phyloP scores from a whole-genome alignment of 2,329 filamentous ascomycete genomes.

The Trichothecium roseum region DNA sequence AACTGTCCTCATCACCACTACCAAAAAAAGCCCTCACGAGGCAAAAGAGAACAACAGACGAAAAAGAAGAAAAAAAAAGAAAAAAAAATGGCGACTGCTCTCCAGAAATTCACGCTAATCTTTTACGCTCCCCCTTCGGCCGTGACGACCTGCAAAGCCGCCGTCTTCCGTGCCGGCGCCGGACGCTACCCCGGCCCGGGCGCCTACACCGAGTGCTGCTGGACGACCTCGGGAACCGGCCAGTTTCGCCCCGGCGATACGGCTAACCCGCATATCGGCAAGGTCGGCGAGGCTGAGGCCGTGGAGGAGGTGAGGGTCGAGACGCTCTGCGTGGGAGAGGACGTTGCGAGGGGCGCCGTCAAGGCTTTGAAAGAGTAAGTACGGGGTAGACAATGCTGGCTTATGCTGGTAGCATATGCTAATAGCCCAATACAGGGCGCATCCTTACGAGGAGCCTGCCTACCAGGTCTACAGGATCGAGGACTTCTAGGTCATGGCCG shows the following conservation, averaged over 20 bases:
- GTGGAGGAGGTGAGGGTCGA: slow-evolving; percentile 53
- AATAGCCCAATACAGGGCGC: slow-evolving; percentile 21
- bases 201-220: slow-evolving; percentile 47
- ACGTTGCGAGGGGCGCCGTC: slow-evolving; percentile 45
- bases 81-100: not conserved
- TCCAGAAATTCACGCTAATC: slow-evolving; percentile 25
- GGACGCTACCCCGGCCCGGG: slow-evolving; percentile 38
- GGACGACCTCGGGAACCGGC: slow-evolving; percentile 41
- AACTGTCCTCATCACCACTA: no score
- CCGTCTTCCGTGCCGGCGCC: slow-evolving; percentile 48
- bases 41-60: no score
- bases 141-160: slow-evolving; percentile 40
- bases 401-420: not conserved
- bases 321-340: slow-evolving; percentile 48
- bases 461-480: slow-evolving; percentile 39
- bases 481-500: slow-evolving; percentile 34
- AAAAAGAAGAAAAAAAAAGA: no score
- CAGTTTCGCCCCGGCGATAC: slow-evolving; percentile 54
- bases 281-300: slow-evolving; percentile 44
- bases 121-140: slow-evolving; percentile 37
- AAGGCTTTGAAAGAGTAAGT: slow-evolving; percentile 54
- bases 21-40: no score
- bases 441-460: slow-evolving; percentile 42
- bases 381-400: slow-evolving; percentile 1
- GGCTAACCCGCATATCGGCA: slow-evolving; percentile 55